Evolutionary conservation across 2,329 filamentous ascomycete genomes (phyloP).

Genomic region (Ciborinia camelliae): DNA sequence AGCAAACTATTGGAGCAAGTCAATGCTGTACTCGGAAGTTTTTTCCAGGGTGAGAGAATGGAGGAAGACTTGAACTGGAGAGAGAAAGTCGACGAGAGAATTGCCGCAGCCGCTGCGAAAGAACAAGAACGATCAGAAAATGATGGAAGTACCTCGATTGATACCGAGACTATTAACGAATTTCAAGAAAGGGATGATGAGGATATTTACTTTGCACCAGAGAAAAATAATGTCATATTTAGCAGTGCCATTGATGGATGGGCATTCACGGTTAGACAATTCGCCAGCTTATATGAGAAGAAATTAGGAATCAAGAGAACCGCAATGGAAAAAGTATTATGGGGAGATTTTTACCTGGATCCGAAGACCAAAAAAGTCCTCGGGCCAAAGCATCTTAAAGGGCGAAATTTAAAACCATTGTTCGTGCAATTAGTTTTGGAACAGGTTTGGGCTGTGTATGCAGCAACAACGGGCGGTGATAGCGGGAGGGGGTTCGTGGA

Average conservation of each 20-base stretch:
- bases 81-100: constrained; percentile 83
- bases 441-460: constrained; percentile 93
- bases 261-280: constrained; percentile 96
- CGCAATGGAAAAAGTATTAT: constrained; percentile 86
- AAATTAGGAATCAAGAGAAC: constrained; percentile 92
- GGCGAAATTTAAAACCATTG: constrained; percentile 87
- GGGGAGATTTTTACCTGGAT: constrained; percentile 95
- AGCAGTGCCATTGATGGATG: constrained; percentile 97
- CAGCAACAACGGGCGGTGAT: constrained; percentile 79
- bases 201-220: constrained; percentile 95
- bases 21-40: constrained; percentile 94
- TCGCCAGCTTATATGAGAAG: constrained; percentile 89
- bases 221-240: constrained; percentile 99
- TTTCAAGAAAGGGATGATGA: constrained; percentile 94
- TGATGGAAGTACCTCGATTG: constrained; percentile 40
- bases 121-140: constrained; percentile 46
- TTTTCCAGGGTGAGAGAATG: constrained; percentile 98
- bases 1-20: constrained; percentile 91
- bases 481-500: constrained; percentile 71
- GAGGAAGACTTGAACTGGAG: constrained; percentile 97
- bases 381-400: constrained; percentile 87
- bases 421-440: constrained; percentile 96
- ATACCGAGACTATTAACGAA: constrained; percentile 56
- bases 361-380: constrained; percentile 95
- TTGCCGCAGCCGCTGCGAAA: constrained; percentile 66